These are phyloP conservation scores for Ganoderma boninense DNA, from an alignment of 1,284 basidiomycete genomes.

Conservation along the genomic window DNA sequence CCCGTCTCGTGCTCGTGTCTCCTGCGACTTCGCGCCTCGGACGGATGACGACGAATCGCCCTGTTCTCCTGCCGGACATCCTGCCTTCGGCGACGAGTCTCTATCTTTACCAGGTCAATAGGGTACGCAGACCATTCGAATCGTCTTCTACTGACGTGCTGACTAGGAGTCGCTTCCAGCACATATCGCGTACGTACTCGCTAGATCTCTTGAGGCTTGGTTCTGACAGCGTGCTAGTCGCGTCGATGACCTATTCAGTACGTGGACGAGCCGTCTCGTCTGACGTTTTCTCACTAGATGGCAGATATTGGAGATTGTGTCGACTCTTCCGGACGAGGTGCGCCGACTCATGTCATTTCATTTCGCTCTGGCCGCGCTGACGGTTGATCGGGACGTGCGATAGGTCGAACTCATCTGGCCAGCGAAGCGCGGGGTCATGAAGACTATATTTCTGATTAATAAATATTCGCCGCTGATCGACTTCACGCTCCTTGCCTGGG, in stretches of 20 bases:
- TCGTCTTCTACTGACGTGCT: too few species aligned
- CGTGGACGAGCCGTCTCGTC: not conserved
- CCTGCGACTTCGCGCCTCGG: not conserved
- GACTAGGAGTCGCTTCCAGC: too few species aligned
- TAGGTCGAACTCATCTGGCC: not conserved
- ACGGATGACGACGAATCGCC: not conserved
- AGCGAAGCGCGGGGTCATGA: not conserved
- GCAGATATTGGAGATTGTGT: not conserved
- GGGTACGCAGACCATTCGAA: not conserved
- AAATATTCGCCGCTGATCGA: not conserved
- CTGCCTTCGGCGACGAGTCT: not conserved
- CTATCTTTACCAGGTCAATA: not conserved
- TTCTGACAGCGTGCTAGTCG: not conserved
- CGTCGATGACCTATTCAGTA: not conserved
- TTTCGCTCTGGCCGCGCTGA: too few species aligned
- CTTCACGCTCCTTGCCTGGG: not conserved
- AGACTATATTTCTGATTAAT: not conserved
- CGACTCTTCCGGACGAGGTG: constrained; percentile 1
- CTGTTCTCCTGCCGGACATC: not conserved
- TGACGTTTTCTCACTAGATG: not conserved
- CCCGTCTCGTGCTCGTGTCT: not conserved
- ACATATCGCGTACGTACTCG: not conserved
- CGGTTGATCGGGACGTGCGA: too few species aligned
- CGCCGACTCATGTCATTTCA: too few species aligned
- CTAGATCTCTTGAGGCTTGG: too few species aligned